Evolutionary conservation across 2,329 filamentous ascomycete genomes (phyloP), one percentile per base, ranked within the genome.

Genomic region (Stemphylium lycopersici): DNA sequence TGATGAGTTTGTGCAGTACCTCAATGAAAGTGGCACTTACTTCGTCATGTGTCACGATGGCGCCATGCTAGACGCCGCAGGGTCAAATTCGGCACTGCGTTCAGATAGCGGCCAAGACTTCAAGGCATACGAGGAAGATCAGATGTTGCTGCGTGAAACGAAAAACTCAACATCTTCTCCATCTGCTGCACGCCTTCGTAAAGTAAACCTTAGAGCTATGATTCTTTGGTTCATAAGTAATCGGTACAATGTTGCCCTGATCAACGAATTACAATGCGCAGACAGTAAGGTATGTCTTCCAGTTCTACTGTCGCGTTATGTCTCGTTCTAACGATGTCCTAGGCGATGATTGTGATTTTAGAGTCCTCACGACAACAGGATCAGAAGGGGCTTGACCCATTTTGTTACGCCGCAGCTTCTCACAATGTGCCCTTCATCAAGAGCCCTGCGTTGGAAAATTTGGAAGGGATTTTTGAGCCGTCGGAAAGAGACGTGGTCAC

Each of bases 11-110:
- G 56, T 70, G 4, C 63, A 79, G 1, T 89, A 90, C 63, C 75
- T 90, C 1, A 59, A 75, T 2, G 66, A 69, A 1, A 79, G 81
- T 18, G 81, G 84, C 0, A 77, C 86, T 3, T 87, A 89, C 66
- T 90, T 91, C 61, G 74, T 91, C 46, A 83, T 92, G 77, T 84
- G 83, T 48, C 87, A 90, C 60, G 86, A 90, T 68, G 88, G 87
- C 39, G 78, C 79, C 15, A 43, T 43, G 40, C 15, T 6, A 32
- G 40, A 43, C 26, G 26, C 26, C 26, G 6, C 26, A 32, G 40
- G 7, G 26, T 32, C n/a, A 32, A 29, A 29, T 41, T 41, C 20
- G 20, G 20, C 20, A 41, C 38, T 29, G 67, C 65, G 3, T 63
- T 63, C 32, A 62, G 54, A 64, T 11, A 49, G 38, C 38, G 38